Base-by-base conservation (phyloP, 2,329 filamentous ascomycete species). In the Acrodontium crateriforme region DNA sequence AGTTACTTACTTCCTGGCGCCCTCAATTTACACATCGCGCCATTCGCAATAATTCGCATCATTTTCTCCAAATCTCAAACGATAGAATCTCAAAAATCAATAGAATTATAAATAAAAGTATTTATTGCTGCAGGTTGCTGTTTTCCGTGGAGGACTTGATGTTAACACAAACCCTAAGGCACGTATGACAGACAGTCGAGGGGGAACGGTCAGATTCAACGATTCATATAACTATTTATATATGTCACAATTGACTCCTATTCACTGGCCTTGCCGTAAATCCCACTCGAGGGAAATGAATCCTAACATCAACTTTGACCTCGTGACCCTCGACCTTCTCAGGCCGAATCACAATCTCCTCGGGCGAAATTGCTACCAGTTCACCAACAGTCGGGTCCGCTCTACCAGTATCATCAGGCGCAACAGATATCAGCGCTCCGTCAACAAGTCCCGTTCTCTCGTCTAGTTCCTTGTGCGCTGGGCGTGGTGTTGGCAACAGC, bases 281-380 rank as follows among this genome's bases (percentile, higher is more conserved):
- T 0, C 55, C 56, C 9, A 58, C 26, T 14, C 53, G 39, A 6
- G 56, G 56, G 24, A 60, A 59, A 42, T 60, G 56, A 9, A 59
- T 38, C 10, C 51, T 37, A 1, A 50, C 48, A 28, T 52, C 45
- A 8, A 59, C 29, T 17, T 47, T 36, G 1, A 45, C 36, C 9
- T 34, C 17, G 9, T 31, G 45, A 4, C n/a, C 13, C 2, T 48
- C 51, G 2, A 45, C 32, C 20, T 35, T 33, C 8, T 34, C 29
- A 5, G 56, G 55, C 38, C 44, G 42, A 25, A 59, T 47, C 0
- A 58, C 50, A 2, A 58, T 45, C 32, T 59, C 56, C 26, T 60
- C 55, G 2, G 55, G 52, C 4, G 55, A 53, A 18, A 54, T 33
- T n/a, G 41, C 42, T 0, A 58, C 36, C 30, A 59, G 26, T 4